Conservation (phyloP, 1,284 basidiomycete genomes). For the Trichosporon sp. region DNA sequence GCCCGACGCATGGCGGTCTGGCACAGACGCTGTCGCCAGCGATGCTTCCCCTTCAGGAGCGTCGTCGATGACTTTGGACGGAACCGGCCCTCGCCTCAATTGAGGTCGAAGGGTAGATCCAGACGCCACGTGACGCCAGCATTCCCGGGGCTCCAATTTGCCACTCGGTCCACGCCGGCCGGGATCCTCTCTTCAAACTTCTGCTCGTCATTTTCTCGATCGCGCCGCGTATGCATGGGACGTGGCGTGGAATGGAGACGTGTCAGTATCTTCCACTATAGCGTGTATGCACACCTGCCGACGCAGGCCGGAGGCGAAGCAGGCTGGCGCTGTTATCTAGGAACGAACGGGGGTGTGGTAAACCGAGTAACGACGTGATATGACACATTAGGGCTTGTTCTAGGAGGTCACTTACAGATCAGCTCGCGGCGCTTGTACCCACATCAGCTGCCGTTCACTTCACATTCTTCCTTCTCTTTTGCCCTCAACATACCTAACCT, state of each 20-base stretch:
- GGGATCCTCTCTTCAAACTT: background rate
- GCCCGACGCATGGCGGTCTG: constrained; percentile 42
- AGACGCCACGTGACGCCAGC: background rate
- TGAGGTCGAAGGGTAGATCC: background rate
- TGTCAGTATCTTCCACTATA: background rate
- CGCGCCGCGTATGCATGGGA: constrained; percentile 9
- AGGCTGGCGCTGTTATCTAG: background rate
- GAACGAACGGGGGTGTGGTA: background rate
- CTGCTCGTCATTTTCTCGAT: background rate
- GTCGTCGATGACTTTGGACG: background rate
- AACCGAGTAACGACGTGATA: constrained; percentile 8
- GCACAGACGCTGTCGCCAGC: constrained; percentile 43
- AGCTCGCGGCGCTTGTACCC: background rate
- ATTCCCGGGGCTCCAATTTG: constrained; percentile 15
- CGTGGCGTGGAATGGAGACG: background rate
- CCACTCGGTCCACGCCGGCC: background rate
- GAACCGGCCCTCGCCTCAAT: background rate
- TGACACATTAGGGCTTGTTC: constrained; percentile 2
- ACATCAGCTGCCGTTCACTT: background rate
- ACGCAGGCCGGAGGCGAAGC: background rate
- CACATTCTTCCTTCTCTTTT: background rate
- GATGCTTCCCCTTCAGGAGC: constrained; percentile 19
- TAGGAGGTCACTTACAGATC: background rate
- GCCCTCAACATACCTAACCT: background rate
- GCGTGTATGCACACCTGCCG: background rate